phyloP scores from a whole-genome alignment of 495 filamentous ascomycete species.

The Hypoxylon fuscum region DNA sequence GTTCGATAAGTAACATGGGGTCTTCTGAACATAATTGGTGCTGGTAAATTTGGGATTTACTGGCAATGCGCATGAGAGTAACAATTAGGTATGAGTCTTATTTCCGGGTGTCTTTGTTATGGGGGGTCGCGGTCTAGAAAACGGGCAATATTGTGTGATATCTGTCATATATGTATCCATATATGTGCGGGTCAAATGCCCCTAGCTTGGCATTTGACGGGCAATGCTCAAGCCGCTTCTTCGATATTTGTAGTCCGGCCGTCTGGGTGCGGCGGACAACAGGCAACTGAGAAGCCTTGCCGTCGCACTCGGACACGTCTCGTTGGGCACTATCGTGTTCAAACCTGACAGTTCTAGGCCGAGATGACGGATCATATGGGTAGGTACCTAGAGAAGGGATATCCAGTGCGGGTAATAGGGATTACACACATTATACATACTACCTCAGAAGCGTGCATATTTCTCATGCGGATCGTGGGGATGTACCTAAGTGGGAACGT shows the following conservation, averaged over 20 bases:
- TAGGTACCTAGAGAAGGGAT: constrained; percentile 4
- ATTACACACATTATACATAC: constrained; percentile 23
- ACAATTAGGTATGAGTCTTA: background rate
- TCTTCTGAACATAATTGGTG: background rate
- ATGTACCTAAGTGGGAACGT: constrained; percentile 20
- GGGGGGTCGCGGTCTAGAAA: constrained; percentile 1
- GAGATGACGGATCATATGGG: constrained; percentile 1
- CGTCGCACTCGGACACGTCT: constrained; percentile 17
- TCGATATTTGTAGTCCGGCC: constrained; percentile 19
- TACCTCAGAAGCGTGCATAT: constrained; percentile 8
- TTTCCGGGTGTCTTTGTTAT: background rate
- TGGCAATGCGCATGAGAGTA: constrained; percentile 1
- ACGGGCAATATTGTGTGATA: background rate
- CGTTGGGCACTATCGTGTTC: constrained; percentile 28
- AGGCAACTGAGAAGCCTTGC: constrained; percentile 13
- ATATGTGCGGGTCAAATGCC: constrained; percentile 8
- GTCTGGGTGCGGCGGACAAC: constrained; percentile 17
- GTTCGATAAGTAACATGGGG: background rate
- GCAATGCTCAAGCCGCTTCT: constrained; percentile 17
- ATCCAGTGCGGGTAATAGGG: constrained; percentile 7
- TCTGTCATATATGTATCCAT: background rate
- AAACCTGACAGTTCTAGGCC: constrained; percentile 22
- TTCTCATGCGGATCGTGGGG: constrained; percentile 30
- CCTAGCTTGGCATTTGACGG: constrained; percentile 21
- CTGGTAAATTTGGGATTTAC: background rate